These are phyloP conservation scores for Teratosphaeria destructans DNA, from an alignment of 2,329 filamentous ascomycete species.

Conservation along the genomic window DNA sequence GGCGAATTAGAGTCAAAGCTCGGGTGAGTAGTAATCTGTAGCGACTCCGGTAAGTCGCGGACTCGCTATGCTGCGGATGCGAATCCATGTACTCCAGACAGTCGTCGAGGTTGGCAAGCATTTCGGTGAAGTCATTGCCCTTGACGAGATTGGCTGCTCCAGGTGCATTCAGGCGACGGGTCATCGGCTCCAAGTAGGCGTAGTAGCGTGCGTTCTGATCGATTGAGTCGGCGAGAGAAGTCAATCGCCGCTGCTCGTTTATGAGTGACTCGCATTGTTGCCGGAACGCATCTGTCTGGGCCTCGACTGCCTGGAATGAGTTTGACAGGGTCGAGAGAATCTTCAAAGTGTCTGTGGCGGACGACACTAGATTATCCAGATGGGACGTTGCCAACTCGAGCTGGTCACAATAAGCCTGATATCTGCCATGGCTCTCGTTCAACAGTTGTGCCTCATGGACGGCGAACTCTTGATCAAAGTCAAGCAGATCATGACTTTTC, in stretches of 20 bases:
- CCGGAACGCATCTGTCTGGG: constrained; percentile 87
- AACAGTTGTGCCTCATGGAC: constrained; percentile 57
- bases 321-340: constrained; percentile 69
- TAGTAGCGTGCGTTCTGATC: constrained; percentile 91
- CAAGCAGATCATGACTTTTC: constrained; percentile 27
- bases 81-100: constrained; percentile 88
- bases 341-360: constrained; percentile 65
- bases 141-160: constrained; percentile 79
- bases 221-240: constrained; percentile 71
- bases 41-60: constrained; percentile 74
- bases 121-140: constrained; percentile 74
- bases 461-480: constrained; percentile 50
- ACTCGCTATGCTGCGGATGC: constrained; percentile 76
- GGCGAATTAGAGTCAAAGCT: constrained; percentile 55
- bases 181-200: constrained; percentile 82
- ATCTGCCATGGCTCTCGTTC: constrained; percentile 74
- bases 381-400: constrained; percentile 71
- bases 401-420: constrained; percentile 76
- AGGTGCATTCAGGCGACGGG: constrained; percentile 79
- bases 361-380: constrained; percentile 65
- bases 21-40: constrained; percentile 72
- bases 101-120: constrained; percentile 75
- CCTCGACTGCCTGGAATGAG: constrained; percentile 79
- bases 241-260: constrained; percentile 67
- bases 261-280: constrained; percentile 83